Percentiles rank a stretch among this genome's conserved stretches.
phyloP scores from a whole-genome alignment of 2,329 filamentous ascomycete species.

The Colletotrichum lentis region DNA sequence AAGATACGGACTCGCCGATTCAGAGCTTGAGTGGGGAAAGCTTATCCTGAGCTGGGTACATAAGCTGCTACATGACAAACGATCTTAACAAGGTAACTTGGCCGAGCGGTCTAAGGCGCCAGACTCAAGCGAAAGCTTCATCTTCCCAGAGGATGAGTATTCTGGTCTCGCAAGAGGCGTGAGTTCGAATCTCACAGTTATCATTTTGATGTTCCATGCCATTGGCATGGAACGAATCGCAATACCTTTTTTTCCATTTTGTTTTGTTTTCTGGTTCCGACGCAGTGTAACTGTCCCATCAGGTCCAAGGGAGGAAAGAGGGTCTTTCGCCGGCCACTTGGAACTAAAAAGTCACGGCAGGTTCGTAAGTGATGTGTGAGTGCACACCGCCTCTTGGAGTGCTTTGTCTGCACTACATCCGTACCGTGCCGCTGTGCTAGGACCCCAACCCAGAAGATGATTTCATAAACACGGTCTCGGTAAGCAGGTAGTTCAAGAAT shows the following conservation, averaged over 20 bases:
- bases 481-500: no score
- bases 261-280: neutral
- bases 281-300: no score
- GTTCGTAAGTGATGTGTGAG: no score
- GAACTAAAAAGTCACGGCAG: no score
- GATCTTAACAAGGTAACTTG: slow-evolving; percentile 5
- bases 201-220: neutral
- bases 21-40: neutral
- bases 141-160: slow-evolving; percentile 2
- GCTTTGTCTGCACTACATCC: no score
- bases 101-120: slow-evolving; percentile 26
- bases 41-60: rapidly evolving
- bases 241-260: no score
- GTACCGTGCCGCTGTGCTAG: no score
- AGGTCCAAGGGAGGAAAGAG: no score
- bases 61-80: rapidly evolving
- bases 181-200: slow-evolving; percentile 27
- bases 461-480: no score
- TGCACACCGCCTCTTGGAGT: no score
- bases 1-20: neutral
- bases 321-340: no score
- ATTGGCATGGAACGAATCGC: neutral
- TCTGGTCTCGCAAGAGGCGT: slow-evolving; percentile 26
- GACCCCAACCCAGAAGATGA: no score
- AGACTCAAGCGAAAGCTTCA: slow-evolving; percentile 23